Base-by-base conservation (phyloP, 257 asterid species). In the Primulina tabacum region DNA sequence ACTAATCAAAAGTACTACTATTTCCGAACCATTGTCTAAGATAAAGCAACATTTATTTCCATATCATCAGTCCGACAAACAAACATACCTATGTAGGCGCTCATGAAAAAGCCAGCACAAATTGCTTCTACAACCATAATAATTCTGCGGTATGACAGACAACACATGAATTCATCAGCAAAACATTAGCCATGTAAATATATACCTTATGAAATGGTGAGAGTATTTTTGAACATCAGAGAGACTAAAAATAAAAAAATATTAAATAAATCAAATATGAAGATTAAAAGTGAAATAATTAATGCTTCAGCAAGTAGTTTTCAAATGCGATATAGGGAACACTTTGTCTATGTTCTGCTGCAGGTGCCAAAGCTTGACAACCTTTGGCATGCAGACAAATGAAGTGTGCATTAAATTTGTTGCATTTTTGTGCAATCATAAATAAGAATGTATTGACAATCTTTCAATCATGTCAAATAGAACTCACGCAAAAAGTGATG, bases 71-170 rank as follows among this genome's bases (percentile, higher is more conserved):
- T 33, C n/a, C 17, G 8, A 60, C 67, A 69, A 69, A 65, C 75
- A 69, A 74, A 85, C 96, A 86, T 80, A 94, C 99, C 96, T 58
- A 94, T 81, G 68, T 94, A 94, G 60, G 82, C 68, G 74, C 95
- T 86, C 83, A 89, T 85, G 73, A 94, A 89, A 79, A 87, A 94
- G 4, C 90, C 92, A 60, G 92, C 96, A 86, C 90, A 94, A 68
- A 85, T 62, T 76, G 92, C 97, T 83, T 94, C 97, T 64, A 79
- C 79, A 81, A 94, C 74, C 94, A 94, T 87, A 78, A 94, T 75
- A 60, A 88, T 89, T 91, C 99, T 94, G 95, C 86, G 81, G 71
- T 71, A 67, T 68, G 82, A 69, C 65, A 75, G 71, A 69, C 63
- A 82, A 67, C 61, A 52, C 62, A 60, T 43, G 4, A 81, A 79